A percentile compares a stretch with the other conserved stretches of the same genome.
Evolutionary conservation across 1,284 basidiomycete species (phyloP).

Genomic region (Hypsizygus ulmarius): DNA sequence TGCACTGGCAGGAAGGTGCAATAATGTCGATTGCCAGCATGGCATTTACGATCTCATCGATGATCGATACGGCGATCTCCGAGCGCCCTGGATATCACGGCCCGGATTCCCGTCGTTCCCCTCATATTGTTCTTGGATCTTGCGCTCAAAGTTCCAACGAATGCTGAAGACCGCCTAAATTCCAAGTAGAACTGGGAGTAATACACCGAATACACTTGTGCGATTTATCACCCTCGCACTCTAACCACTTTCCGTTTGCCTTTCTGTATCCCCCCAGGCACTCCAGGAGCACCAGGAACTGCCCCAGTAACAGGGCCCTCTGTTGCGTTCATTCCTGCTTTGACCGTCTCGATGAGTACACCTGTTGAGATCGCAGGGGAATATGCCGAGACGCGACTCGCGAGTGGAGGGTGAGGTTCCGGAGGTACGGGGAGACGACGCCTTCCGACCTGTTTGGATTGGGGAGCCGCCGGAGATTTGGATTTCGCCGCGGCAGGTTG

Average conservation of each 20-base stretch:
- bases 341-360: constrained; percentile 72
- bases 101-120: background rate
- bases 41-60: background rate
- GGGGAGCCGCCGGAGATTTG: constrained; percentile 35
- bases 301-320: constrained; percentile 42
- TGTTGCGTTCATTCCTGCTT: constrained; percentile 73
- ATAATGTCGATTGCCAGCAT: background rate
- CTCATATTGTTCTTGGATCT: background rate
- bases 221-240: constrained; percentile 51
- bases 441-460: constrained; percentile 26
- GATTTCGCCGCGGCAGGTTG: constrained; percentile 33
- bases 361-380: constrained; percentile 74
- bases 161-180: background rate
- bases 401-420: constrained; percentile 36
- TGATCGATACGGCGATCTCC: constrained; percentile 14
- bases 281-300: constrained; percentile 31
- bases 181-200: constrained; percentile 2
- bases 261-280: constrained; percentile 50
- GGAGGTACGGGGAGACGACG: constrained; percentile 39
- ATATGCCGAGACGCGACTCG: constrained; percentile 41
- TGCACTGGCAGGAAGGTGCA: too few relatives aligned
- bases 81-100: background rate
- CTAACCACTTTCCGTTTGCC: constrained; percentile 79
- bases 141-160: background rate
- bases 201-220: background rate